phyloP scores from a whole-genome alignment of 75 land plant genomes.

The Sequoiadendron giganteum region DNA sequence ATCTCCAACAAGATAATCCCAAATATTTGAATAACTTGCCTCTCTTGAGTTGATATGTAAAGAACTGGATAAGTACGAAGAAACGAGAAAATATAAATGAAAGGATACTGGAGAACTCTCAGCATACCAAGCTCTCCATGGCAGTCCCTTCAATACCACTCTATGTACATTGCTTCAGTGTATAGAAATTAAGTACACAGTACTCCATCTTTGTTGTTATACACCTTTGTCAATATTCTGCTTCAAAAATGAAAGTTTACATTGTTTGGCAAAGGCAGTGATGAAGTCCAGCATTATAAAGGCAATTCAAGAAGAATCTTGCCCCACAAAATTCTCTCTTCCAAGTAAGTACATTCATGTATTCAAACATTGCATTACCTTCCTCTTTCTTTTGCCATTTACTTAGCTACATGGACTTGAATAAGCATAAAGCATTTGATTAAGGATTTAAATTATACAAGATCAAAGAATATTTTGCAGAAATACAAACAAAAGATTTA shows the following conservation, averaged over 20 bases:
- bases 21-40: neutral
- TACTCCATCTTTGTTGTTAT: neutral
- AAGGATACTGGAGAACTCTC: neutral
- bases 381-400: neutral
- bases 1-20: neutral
- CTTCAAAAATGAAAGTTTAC: neutral
- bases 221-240: neutral
- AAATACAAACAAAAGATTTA: neutral
- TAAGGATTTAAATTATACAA: neutral
- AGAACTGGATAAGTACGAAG: neutral
- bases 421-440: neutral
- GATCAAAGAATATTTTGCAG: neutral
- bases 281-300: neutral
- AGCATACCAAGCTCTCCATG: neutral
- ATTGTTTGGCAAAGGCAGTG: neutral
- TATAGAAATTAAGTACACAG: neutral
- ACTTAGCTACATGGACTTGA: neutral
- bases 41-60: neutral
- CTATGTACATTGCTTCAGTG: neutral
- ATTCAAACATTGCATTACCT: neutral
- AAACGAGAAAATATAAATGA: neutral
- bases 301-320: neutral
- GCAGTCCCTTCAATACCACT: neutral
- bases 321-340: neutral
- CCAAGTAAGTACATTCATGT: neutral